Evolutionary conservation across 306 rosid genomes (phyloP).

Genomic region (Fragaria ananassa): DNA sequence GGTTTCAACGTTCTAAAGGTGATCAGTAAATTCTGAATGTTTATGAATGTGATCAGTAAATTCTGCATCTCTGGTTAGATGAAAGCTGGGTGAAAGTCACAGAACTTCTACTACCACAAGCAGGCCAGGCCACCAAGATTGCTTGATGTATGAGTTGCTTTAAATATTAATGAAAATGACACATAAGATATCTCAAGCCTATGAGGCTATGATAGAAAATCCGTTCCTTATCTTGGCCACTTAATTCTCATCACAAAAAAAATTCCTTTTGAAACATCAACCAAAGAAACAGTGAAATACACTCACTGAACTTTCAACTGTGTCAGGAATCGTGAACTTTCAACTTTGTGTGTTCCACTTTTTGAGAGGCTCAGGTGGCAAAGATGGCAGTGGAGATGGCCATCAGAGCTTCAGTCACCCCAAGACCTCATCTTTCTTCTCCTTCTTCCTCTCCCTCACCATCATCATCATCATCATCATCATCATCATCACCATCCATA

Average conservation of each 20-base stretch:
- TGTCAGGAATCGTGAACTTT: too few relatives aligned
- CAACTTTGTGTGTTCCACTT: not conserved
- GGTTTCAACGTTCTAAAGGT: not conserved
- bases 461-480: too few relatives aligned
- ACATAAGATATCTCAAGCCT: conserved; percentile 24
- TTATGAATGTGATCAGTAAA: not conserved
- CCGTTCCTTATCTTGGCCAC: conserved; percentile 32
- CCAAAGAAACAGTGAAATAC: not conserved
- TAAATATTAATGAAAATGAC: conserved; percentile 10
- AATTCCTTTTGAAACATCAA: not conserved
- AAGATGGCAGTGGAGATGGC: conserved; percentile 56
- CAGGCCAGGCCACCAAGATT: not conserved
- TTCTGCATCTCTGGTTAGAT: not conserved
- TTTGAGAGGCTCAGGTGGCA: conserved; percentile 15
- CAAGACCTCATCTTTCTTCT: conserved; percentile 40
- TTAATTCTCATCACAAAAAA: conserved; percentile 40
- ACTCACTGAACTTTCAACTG: not conserved
- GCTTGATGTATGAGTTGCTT: not conserved
- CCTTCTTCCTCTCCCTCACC: conserved; percentile 14
- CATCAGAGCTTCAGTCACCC: conserved; percentile 59
- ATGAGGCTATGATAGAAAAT: not conserved
- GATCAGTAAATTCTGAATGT: too few relatives aligned
- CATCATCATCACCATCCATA: conserved; percentile 18
- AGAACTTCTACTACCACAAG: not conserved
- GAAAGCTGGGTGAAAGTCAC: not conserved